These are phyloP conservation scores for Rhizophagus clarus DNA, from an alignment of 192 early-diverging fungal species.

Conservation along the genomic window DNA sequence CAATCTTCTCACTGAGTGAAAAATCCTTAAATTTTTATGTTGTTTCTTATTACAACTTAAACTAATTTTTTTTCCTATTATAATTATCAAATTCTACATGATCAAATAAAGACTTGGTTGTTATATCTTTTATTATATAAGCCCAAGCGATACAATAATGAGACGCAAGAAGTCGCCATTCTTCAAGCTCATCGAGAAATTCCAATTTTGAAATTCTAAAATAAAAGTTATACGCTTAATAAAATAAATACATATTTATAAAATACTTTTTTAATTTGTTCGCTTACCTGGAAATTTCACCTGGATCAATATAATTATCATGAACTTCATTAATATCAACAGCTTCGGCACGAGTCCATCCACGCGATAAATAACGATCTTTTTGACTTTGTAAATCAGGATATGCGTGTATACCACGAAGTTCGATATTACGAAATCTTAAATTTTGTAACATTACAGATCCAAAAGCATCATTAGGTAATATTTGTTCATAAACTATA, in stretches of 20 bases:
- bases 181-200: constrained; percentile 91
- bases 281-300: constrained; percentile 46
- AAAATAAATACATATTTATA: background rate
- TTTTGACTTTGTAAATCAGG: constrained; percentile 74
- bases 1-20: background rate
- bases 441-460: constrained; percentile 90
- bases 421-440: constrained; percentile 71
- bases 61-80: background rate
- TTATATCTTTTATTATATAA: constrained; percentile 36
- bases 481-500: constrained; percentile 90
- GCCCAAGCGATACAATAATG: constrained; percentile 91
- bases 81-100: constrained; percentile 13
- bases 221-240: background rate
- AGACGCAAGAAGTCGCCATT: constrained; percentile 76
- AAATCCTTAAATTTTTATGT: background rate
- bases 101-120: background rate
- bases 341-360: constrained; percentile 61
- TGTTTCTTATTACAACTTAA: too few species aligned
- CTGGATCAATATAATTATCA: constrained; percentile 43
- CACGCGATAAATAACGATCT: constrained; percentile 61
- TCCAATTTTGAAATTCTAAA: constrained; percentile 73
- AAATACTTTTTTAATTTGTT: constrained; percentile 13
- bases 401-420: constrained; percentile 74
- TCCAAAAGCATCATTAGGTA: constrained; percentile 90
- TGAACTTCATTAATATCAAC: constrained; percentile 65